A percentile compares a stretch with the other conserved stretches of the same genome.
Evolutionary conservation across 441 rosid genomes (phyloP).

Genomic region (Iberis amara): DNA sequence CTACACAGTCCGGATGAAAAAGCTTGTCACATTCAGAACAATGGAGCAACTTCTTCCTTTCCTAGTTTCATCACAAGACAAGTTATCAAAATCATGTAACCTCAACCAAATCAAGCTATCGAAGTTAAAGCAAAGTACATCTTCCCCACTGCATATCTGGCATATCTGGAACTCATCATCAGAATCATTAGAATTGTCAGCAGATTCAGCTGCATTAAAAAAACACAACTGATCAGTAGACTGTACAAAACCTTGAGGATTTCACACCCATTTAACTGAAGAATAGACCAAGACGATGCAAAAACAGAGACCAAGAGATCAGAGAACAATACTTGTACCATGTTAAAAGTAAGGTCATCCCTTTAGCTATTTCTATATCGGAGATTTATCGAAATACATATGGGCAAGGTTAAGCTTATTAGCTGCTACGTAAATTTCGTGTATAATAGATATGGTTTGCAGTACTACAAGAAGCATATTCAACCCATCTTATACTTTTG

Average conservation of each 20-base stretch:
- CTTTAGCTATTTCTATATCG: neutral
- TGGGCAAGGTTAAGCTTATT: neutral
- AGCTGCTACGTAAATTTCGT: constrained; percentile 6
- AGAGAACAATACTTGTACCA: constrained; percentile 5
- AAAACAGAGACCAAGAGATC: constrained; percentile 15
- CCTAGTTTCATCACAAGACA: constrained; percentile 46
- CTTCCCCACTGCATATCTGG: constrained; percentile 84
- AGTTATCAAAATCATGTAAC: constrained; percentile 19
- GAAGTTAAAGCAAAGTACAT: constrained; percentile 46
- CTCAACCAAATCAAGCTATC: constrained; percentile 23
- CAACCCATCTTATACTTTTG: constrained; percentile 11
- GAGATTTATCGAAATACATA: neutral
- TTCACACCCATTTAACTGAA: constrained; percentile 6
- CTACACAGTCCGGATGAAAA: constrained; percentile 79
- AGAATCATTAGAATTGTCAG: constrained; percentile 74
- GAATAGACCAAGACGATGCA: constrained; percentile 17
- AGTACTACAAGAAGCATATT: constrained; percentile 6
- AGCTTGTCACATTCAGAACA: constrained; percentile 95
- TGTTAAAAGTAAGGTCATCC: neutral
- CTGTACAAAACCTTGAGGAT: constrained; percentile 14
- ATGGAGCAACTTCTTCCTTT: constrained; percentile 84
- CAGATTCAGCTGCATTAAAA: constrained; percentile 76
- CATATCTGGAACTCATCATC: constrained; percentile 99
- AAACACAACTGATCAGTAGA: constrained; percentile 23
- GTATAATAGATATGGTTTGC: constrained; percentile 1